Percentiles rank a stretch among this genome's conserved stretches.
phyloP scores from a whole-genome alignment of 768 basidiomycete species.

The Rhodotorula toruloides region DNA sequence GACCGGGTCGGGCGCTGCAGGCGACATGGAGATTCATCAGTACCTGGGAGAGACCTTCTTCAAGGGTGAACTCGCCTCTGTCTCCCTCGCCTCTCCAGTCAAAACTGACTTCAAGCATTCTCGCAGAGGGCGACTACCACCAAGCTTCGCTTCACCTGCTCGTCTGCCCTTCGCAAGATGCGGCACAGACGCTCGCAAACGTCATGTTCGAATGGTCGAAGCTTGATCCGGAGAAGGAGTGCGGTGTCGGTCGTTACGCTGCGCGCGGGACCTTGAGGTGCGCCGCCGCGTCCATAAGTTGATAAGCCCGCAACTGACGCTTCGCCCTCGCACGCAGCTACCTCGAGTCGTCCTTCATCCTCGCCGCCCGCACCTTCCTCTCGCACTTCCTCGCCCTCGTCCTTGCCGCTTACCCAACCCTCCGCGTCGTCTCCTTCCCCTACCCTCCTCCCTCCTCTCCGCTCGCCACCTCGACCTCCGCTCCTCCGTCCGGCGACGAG shows the following conservation, averaged over 20 bases:
- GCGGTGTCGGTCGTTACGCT: slow-evolving; percentile 62
- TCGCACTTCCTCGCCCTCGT: slow-evolving; percentile 66
- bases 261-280: slow-evolving; percentile 80
- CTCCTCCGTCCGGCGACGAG: slow-evolving; percentile 51
- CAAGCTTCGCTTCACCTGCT: slow-evolving; percentile 76
- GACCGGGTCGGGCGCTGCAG: slow-evolving; percentile 69
- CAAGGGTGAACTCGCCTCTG: slow-evolving; percentile 57
- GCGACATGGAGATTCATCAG: slow-evolving; percentile 80
- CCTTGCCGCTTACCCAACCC: slow-evolving; percentile 52
- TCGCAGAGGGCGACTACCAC: slow-evolving; percentile 66
- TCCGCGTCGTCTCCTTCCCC: slow-evolving; percentile 45
- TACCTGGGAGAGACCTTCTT: slow-evolving; percentile 81
- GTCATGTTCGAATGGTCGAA: slow-evolving; percentile 75
- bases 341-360: slow-evolving; percentile 70
- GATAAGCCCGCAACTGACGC: background rate
- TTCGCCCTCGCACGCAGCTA: slow-evolving; percentile 37
- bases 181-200: slow-evolving; percentile 75
- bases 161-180: slow-evolving; percentile 79
- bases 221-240: slow-evolving; percentile 51
- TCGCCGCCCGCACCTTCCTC: slow-evolving; percentile 90
- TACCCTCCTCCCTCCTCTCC: slow-evolving; percentile 37
- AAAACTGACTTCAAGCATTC: background rate
- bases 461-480: slow-evolving; percentile 30
- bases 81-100: background rate
- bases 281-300: slow-evolving; percentile 44